A percentile compares a stretch with the other conserved stretches of the same genome.
These are phyloP conservation scores for Fraxinus baroniana DNA, from an alignment of 305 asterid species.

Conservation along the genomic window DNA sequence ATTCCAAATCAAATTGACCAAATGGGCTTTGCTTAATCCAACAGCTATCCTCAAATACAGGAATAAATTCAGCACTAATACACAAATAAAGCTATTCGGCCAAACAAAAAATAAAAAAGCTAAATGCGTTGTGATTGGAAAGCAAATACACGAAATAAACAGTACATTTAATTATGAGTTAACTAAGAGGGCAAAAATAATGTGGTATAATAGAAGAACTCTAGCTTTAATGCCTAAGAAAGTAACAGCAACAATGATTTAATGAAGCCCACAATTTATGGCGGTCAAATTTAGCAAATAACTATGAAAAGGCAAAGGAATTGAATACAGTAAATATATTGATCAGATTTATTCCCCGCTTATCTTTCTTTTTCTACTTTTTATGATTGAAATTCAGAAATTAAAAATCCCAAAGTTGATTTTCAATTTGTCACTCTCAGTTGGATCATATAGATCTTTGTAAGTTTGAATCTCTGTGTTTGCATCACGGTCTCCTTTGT, in stretches of 20 bases:
- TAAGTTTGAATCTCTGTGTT: neutral
- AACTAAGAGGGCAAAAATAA: constrained; percentile 31
- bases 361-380: constrained; percentile 9
- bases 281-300: constrained; percentile 48
- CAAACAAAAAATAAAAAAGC: neutral
- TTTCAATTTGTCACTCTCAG: constrained; percentile 26
- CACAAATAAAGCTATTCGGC: neutral
- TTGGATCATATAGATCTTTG: constrained; percentile 1
- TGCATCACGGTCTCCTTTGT: neutral
- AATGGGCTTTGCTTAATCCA: neutral
- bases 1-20: constrained; percentile 13
- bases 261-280: constrained; percentile 52
- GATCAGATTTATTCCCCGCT: constrained; percentile 24
- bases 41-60: neutral
- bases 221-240: constrained; percentile 45
- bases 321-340: constrained; percentile 25
- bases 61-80: neutral
- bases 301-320: constrained; percentile 31
- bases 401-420: constrained; percentile 31
- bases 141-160: constrained; percentile 10
- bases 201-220: constrained; percentile 35
- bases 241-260: constrained; percentile 43
- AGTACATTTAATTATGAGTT: constrained; percentile 22
- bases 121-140: constrained; percentile 25
- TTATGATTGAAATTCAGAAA: constrained; percentile 34